These are phyloP conservation scores for Hypoxylon sp. DNA, from an alignment of 2,329 filamentous ascomycete genomes.

Conservation along the genomic window DNA sequence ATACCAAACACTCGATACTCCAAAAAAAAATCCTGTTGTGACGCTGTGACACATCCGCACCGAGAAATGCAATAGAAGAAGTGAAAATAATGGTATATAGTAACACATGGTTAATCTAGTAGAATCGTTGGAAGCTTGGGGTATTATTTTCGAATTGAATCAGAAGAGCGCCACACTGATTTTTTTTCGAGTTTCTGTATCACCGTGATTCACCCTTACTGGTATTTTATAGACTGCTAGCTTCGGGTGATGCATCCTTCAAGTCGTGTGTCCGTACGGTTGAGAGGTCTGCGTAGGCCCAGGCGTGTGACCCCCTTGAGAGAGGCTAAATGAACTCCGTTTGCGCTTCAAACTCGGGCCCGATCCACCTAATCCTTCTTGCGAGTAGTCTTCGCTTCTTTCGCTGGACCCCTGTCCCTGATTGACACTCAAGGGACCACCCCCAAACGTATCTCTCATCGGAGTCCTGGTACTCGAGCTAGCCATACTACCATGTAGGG, in stretches of 20 bases:
- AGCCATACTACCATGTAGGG: slow-evolving; percentile 61
- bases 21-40: slow-evolving; percentile 30
- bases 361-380: slow-evolving; percentile 48
- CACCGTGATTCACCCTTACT: slow-evolving; percentile 26
- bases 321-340: slow-evolving; percentile 53
- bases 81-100: slow-evolving; percentile 47
- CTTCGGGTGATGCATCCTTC: slow-evolving; percentile 24
- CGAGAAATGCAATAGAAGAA: slow-evolving; percentile 39
- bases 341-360: slow-evolving; percentile 50
- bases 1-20: slow-evolving; percentile 39
- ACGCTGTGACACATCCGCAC: slow-evolving; percentile 39
- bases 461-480: slow-evolving; percentile 59
- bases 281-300: slow-evolving; percentile 48
- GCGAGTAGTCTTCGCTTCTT: slow-evolving; percentile 52
- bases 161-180: slow-evolving; percentile 32
- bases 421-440: slow-evolving; percentile 51
- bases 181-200: slow-evolving; percentile 38
- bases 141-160: slow-evolving; percentile 45
- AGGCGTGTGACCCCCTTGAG: slow-evolving; percentile 48
- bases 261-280: slow-evolving; percentile 51
- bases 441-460: slow-evolving; percentile 63
- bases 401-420: slow-evolving; percentile 49
- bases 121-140: slow-evolving; percentile 38
- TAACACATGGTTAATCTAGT: slow-evolving; percentile 47
- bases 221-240: slow-evolving; percentile 16